Evolutionary conservation across 2,329 filamentous ascomycete species (phyloP), one percentile per base, ranked within the genome.

Genomic region (Exophiala dermatitidis): DNA sequence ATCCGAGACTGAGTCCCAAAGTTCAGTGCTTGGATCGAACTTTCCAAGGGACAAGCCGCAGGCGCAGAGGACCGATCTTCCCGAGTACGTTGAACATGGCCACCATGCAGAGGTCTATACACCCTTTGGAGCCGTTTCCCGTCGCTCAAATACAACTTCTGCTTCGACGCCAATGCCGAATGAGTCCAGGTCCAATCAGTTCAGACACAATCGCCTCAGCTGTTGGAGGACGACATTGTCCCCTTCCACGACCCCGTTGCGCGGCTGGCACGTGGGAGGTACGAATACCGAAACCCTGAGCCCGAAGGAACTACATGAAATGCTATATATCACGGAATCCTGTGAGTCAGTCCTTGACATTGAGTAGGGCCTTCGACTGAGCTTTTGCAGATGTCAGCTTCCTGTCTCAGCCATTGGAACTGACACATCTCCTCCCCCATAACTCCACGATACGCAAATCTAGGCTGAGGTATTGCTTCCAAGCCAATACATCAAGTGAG

Each of bases 381-480:
- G 7, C 29, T 4, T 10, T 41, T 12, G 9, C 28, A 52, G 50
- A 52, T 37, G 38, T 37, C 7, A 31, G 19, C 9, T 53, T 53
- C 8, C 28, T 53, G 8, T 48, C 51, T n/a, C 45, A 53, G 33
- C 51, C 51, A 44, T 48, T 53, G 32, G 38, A 7, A 8, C 29
- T 53, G 28, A 44, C 32, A 5, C 42, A 32, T 30, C 8, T 34
- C 9, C 10, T 31, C 12, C 10, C 30, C 28, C 1, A 32, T 9
- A 4, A 10, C 4, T 5, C 28, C 12, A 3, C 26, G 12, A 2
- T 19, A n/a, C 5, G 8, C 31, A 46, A 19, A 5, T 36, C 49
- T 12, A 51, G 12, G 30, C 19, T 53, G 8, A 48, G 38, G 4
- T 7, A 29, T 5, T 53, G 45, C 38, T 49, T 53, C 33, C 19